These are phyloP conservation scores for Boeremia exigua DNA, from an alignment of 2,329 filamentous ascomycete species.

Conservation along the genomic window DNA sequence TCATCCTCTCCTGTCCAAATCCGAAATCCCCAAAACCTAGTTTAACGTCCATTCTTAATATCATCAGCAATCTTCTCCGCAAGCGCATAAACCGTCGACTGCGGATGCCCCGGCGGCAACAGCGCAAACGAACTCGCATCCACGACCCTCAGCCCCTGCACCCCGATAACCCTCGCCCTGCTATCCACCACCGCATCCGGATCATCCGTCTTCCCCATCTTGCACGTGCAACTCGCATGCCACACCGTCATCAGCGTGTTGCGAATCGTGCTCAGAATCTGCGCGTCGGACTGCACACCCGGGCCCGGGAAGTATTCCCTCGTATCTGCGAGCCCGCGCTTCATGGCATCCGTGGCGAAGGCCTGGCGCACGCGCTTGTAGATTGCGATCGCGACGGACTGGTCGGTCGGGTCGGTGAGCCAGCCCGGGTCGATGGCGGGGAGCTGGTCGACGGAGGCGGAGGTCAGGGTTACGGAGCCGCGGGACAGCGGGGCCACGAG, in stretches of 20 bases:
- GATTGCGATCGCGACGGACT: conserved; percentile 38
- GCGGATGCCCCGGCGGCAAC: conserved; percentile 47
- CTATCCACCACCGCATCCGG: conserved; percentile 44
- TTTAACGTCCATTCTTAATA: background rate
- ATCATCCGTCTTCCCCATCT: conserved; percentile 38
- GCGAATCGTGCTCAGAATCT: background rate
- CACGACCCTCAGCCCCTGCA: conserved; percentile 41
- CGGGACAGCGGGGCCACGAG: conserved; percentile 45
- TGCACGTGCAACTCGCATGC: conserved; percentile 36
- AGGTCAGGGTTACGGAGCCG: conserved; percentile 45
- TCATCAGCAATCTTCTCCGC: conserved; percentile 38
- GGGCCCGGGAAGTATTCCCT: conserved; percentile 33
- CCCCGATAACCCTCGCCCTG: conserved; percentile 42
- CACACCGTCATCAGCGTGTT: conserved; percentile 23
- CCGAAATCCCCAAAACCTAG: background rate
- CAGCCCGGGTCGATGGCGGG: conserved; percentile 23
- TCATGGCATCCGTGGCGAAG: conserved; percentile 30
- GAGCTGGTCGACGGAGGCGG: conserved; percentile 26
- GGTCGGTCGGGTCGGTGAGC: conserved; percentile 37
- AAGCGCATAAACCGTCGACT: conserved; percentile 29
- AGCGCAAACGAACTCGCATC: conserved; percentile 42
- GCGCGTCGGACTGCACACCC: conserved; percentile 8
- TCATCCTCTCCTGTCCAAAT: background rate
- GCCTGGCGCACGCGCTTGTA: conserved; percentile 41
- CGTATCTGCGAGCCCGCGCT: background rate